phyloP scores from a whole-genome alignment of 306 rosid genomes.

The Inga oerstediana region DNA sequence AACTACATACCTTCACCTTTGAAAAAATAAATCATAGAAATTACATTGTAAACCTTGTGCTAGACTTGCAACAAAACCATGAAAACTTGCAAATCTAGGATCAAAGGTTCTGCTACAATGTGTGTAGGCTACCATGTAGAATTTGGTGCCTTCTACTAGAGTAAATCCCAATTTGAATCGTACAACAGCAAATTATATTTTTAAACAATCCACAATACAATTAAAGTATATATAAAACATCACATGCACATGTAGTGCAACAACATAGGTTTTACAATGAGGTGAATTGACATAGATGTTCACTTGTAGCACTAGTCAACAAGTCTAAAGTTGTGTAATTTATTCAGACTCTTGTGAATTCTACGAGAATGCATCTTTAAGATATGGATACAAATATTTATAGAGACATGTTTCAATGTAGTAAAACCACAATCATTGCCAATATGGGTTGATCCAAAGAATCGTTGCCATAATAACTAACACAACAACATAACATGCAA shows the following conservation, averaged over 20 bases:
- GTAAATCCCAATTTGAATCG: too few species aligned
- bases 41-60: slow-evolving; percentile 51
- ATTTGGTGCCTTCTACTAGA: too few species aligned
- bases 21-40: slow-evolving; percentile 45
- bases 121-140: too few species aligned
- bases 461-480: background rate
- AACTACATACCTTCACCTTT: slow-evolving; percentile 44
- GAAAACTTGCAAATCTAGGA: background rate
- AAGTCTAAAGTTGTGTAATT: too few species aligned
- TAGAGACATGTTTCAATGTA: background rate
- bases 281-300: too few species aligned
- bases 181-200: too few species aligned
- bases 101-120: too few species aligned
- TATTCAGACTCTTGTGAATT: too few species aligned
- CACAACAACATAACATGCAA: background rate
- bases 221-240: too few species aligned
- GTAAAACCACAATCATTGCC: background rate
- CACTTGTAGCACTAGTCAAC: too few species aligned
- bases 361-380: background rate
- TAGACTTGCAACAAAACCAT: slow-evolving; percentile 33
- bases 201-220: too few species aligned
- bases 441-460: background rate
- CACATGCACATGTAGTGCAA: too few species aligned
- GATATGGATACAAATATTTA: background rate
- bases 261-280: background rate